Evolutionary conservation across 2,329 filamentous ascomycete species (phyloP).

Genomic region (Cladophialophora carrionii): DNA sequence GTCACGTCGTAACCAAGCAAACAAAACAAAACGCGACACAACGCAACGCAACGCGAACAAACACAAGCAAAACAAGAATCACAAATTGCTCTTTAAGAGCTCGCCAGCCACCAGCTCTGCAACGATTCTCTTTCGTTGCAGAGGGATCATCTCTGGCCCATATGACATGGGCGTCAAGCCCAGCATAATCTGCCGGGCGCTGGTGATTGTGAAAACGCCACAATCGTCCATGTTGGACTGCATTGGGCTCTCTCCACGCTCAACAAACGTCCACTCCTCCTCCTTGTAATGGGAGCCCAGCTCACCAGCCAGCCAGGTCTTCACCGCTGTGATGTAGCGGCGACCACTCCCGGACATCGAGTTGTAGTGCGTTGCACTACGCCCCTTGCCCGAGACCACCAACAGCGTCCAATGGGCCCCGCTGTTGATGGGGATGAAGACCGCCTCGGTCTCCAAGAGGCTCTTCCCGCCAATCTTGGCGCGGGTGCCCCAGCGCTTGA

Average conservation of each 20-base stretch:
- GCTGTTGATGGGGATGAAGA: conserved; percentile 55
- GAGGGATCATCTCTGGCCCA: conserved; percentile 46
- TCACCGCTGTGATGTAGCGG: conserved; percentile 44
- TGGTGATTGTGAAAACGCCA: conserved; percentile 56
- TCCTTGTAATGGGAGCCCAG: conserved; percentile 47
- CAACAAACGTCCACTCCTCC: conserved; percentile 48
- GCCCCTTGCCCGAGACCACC: conserved; percentile 49
- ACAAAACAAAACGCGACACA: neutral
- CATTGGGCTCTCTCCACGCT: conserved; percentile 44
- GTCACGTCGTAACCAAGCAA: conserved; percentile 4
- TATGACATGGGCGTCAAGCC: conserved; percentile 49
- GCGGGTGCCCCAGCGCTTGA: conserved; percentile 50
- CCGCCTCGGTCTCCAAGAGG: conserved; percentile 51
- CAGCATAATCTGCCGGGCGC: conserved; percentile 53
- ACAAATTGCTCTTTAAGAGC: conserved; percentile 39
- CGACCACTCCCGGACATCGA: conserved; percentile 46
- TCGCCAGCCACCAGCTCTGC: conserved; percentile 51
- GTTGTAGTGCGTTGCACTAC: conserved; percentile 55
- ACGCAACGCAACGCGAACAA: neutral
- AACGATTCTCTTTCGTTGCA: conserved; percentile 52
- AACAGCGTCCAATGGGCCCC: conserved; percentile 54
- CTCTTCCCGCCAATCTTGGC: conserved; percentile 53
- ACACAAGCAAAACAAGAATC: neutral
- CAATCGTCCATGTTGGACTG: conserved; percentile 55
- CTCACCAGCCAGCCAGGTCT: conserved; percentile 50